Evolutionary conservation across 2,329 filamentous ascomycete genomes (phyloP), one percentile per base, ranked within the genome.

Genomic region (Ophiostoma pallidulum): DNA sequence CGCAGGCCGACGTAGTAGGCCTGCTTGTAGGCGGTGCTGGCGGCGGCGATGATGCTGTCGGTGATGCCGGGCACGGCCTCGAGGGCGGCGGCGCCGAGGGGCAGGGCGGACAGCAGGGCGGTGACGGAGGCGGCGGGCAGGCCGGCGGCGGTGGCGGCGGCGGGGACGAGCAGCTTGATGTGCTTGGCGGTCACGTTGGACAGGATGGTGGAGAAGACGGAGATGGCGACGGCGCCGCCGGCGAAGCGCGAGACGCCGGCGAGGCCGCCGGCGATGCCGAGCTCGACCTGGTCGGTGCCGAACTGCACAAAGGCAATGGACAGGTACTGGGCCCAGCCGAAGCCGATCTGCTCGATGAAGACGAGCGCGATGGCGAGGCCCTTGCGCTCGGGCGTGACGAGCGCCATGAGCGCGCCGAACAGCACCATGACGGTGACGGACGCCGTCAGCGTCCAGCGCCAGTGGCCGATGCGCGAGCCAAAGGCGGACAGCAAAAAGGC

Each of bases 271-370:
- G 60, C 62, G 13, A 70, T 64, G 13, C 71, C 71, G 0, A 74
- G 62, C 41, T 73, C 68, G 16, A 66, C 62, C 51, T 74, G 72
- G 22, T 69, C 64, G 3, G 70, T 69, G n/a, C 69, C 70, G 49
- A 73, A 66, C 54, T 73, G 71, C 6, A 66, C 69, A 51, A 70
- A 66, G 2, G 70, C 67, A 52, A 75, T 72, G 16, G 64, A 66
- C 18, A 72, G 57, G 47, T 72, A 71, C 47, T 70, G 62, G 3
- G 65, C 69, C 65, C 67, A 73, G 6, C 69, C 69, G 52, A 70
- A 74, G 4, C 65, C 69, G 12, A 62, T 59, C 54, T 69, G 61
- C 5, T 63, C 63, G 14, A 73, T 59, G 55, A 73, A 72, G 12
- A 69, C 60, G 45, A 73, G 70, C 0, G 68, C 70, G 41, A 72